These are phyloP conservation scores for Nothophaeocryptopus gaeumannii DNA, from an alignment of 2,329 filamentous ascomycete genomes.

Conservation along the genomic window DNA sequence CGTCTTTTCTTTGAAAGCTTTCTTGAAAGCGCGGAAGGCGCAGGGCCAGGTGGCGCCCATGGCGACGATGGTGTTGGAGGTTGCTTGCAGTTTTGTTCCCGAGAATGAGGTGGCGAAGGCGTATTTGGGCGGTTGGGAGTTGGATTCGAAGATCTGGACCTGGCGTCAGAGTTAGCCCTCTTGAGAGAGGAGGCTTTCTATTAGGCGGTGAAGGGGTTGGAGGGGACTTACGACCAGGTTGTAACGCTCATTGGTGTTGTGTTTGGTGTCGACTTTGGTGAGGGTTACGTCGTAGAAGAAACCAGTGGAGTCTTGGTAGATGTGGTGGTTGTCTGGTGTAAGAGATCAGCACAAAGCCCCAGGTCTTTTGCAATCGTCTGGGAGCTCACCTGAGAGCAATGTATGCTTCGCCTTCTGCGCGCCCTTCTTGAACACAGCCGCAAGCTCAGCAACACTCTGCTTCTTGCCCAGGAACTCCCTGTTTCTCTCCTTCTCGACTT, in stretches of 20 bases:
- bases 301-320: slow-evolving; percentile 61
- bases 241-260: slow-evolving; percentile 58
- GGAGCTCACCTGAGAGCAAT: slow-evolving; percentile 36
- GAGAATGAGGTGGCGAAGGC: slow-evolving; percentile 48
- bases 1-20: slow-evolving; percentile 41
- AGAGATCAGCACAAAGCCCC: slow-evolving; percentile 5
- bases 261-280: slow-evolving; percentile 49
- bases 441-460: slow-evolving; percentile 19
- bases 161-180: slow-evolving; percentile 24
- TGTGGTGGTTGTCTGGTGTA: slow-evolving; percentile 56
- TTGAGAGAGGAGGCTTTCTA: not conserved
- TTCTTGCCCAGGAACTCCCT: not conserved
- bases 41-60: slow-evolving; percentile 32
- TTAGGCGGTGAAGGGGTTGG: not conserved
- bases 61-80: slow-evolving; percentile 32
- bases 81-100: slow-evolving; percentile 18
- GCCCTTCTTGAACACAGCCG: slow-evolving; percentile 24
- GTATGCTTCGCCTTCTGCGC: slow-evolving; percentile 29
- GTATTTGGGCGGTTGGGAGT: slow-evolving; percentile 59
- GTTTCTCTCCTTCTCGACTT: slow-evolving; percentile 17
- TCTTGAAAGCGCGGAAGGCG: slow-evolving; percentile 39
- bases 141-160: slow-evolving; percentile 65
- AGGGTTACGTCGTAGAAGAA: slow-evolving; percentile 65
- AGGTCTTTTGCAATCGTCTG: not conserved
- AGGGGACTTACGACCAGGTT: slow-evolving; percentile 52